Evolutionary conservation across 108 stramenopile species (phyloP).

Genomic region (Skeletonema potamos): DNA sequence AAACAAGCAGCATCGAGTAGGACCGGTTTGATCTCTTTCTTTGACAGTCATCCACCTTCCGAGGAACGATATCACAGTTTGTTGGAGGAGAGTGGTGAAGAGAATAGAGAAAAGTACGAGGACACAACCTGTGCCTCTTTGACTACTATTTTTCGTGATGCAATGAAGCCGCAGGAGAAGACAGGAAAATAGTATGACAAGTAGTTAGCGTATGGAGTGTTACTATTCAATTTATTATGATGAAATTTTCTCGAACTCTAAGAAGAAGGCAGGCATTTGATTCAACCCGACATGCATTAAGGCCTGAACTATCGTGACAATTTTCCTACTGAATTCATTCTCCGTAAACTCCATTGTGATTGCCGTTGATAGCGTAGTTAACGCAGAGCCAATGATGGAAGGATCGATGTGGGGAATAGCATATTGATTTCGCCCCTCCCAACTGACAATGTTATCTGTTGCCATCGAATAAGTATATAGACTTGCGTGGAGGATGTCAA

Average conservation of each 20-base stretch:
- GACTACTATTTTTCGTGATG: constrained; percentile 36
- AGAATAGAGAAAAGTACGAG: constrained; percentile 59
- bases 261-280: too few relatives aligned
- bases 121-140: constrained; percentile 34
- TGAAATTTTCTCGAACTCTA: too few relatives aligned
- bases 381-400: constrained; percentile 50
- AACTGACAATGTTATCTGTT: constrained; percentile 19
- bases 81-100: constrained; percentile 32
- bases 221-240: too few relatives aligned
- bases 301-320: constrained; percentile 52
- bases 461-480: constrained; percentile 44
- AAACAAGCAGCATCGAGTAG: constrained; percentile 27
- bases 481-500: constrained; percentile 36
- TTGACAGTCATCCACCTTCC: constrained; percentile 65
- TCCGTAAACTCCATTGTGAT: constrained; percentile 49
- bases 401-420: constrained; percentile 55
- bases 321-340: constrained; percentile 45
- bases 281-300: too few relatives aligned
- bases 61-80: constrained; percentile 59
- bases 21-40: constrained; percentile 35
- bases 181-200: too few relatives aligned
- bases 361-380: constrained; percentile 51
- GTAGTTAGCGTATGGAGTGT: too few relatives aligned
- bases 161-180: constrained; percentile 8
- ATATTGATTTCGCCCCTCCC: constrained; percentile 36